These are phyloP conservation scores for Fusarium udum DNA, from an alignment of 2,329 filamentous ascomycete species.

Conservation along the genomic window DNA sequence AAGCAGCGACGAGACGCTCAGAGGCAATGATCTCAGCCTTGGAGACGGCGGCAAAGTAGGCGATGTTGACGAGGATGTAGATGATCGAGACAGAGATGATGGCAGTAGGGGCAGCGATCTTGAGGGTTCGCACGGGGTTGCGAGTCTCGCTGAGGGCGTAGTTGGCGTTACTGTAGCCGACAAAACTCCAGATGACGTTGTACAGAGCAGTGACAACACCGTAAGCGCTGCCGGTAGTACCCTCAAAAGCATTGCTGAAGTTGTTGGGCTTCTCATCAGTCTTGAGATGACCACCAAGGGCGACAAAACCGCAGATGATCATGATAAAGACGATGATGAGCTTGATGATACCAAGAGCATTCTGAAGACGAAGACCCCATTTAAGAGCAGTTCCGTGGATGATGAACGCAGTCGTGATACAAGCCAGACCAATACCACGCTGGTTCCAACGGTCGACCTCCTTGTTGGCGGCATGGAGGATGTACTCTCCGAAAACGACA, in stretches of 20 bases:
- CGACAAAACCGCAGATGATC: slow-evolving; percentile 68
- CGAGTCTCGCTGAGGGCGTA: slow-evolving; percentile 72
- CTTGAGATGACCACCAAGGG: slow-evolving; percentile 68
- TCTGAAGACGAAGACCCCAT: slow-evolving; percentile 74
- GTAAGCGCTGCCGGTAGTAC: slow-evolving; percentile 72
- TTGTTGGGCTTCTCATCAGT: slow-evolving; percentile 68
- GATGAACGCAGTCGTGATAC: slow-evolving; percentile 71
- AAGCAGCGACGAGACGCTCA: slow-evolving; percentile 62
- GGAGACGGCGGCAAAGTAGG: slow-evolving; percentile 70
- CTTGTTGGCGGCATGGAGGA: slow-evolving; percentile 70
- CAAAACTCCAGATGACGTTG: slow-evolving; percentile 77
- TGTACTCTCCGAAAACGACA: slow-evolving; percentile 76
- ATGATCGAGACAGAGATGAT: slow-evolving; percentile 66
- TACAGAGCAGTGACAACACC: slow-evolving; percentile 75
- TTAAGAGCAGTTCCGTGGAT: slow-evolving; percentile 72
- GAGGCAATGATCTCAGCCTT: slow-evolving; percentile 62
- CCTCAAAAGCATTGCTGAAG: slow-evolving; percentile 70
- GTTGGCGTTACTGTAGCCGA: slow-evolving; percentile 75
- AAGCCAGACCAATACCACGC: slow-evolving; percentile 71
- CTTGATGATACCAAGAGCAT: slow-evolving; percentile 72
- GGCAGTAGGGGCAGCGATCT: slow-evolving; percentile 70
- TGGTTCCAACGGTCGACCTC: slow-evolving; percentile 74
- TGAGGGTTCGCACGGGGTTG: slow-evolving; percentile 71
- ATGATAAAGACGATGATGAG: slow-evolving; percentile 73
- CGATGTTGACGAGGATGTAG: slow-evolving; percentile 74